phyloP scores from a whole-genome alignment of 1,284 basidiomycete genomes.

The Boletus hoseneyae region DNA sequence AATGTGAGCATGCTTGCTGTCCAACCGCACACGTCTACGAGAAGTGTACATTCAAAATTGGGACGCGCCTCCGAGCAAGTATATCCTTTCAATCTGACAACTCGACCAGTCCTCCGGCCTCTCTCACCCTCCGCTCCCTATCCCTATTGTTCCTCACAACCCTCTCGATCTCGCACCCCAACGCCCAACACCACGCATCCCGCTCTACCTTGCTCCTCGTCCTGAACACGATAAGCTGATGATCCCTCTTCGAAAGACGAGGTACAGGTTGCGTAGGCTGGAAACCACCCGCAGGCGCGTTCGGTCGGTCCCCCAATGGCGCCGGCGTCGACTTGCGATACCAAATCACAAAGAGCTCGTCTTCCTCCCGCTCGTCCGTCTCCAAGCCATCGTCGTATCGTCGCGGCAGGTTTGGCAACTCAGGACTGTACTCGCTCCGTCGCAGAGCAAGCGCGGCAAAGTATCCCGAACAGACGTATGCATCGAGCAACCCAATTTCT shows the following conservation, averaged over 20 bases:
- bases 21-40: neutral
- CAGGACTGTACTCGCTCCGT: slow-evolving; percentile 55
- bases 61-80: neutral
- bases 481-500: slow-evolving; percentile 65
- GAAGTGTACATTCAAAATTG: neutral
- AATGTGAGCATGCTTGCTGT: slow-evolving; percentile 8
- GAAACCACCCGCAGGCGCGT: slow-evolving; percentile 25
- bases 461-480: slow-evolving; percentile 76
- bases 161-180: slow-evolving; percentile 82
- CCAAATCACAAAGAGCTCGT: slow-evolving; percentile 71
- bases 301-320: slow-evolving; percentile 10
- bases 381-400: slow-evolving; percentile 79
- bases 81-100: slow-evolving; percentile 11
- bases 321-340: slow-evolving; percentile 40
- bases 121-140: slow-evolving; percentile 57
- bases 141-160: slow-evolving; percentile 53
- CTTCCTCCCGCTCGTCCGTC: slow-evolving; percentile 72
- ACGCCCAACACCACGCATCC: slow-evolving; percentile 85
- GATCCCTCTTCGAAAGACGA: slow-evolving; percentile 51
- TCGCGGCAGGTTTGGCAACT: slow-evolving; percentile 50
- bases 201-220: slow-evolving; percentile 78
- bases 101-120: slow-evolving; percentile 49
- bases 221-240: slow-evolving; percentile 64
- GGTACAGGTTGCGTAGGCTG: slow-evolving; percentile 40
- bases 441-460: slow-evolving; percentile 66